These are phyloP conservation scores for Scenedesmus sp. DNA, from an alignment of 163 green algal genomes.

Conservation along the genomic window DNA sequence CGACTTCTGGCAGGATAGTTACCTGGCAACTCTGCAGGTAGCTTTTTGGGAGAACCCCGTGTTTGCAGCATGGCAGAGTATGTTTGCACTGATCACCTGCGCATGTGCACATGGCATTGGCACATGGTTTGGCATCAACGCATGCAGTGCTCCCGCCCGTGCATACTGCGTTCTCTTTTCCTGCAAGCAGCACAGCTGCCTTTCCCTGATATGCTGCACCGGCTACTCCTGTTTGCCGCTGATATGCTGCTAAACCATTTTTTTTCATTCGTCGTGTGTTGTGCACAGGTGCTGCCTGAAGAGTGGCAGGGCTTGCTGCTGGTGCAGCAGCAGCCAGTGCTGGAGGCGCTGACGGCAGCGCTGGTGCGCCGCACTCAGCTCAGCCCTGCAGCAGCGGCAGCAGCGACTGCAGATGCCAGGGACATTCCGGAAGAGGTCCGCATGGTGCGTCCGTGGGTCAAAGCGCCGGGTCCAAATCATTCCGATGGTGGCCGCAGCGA, in stretches of 20 bases:
- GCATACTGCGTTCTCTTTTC: too few species aligned
- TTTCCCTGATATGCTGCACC: too few species aligned
- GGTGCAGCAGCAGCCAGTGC: slow-evolving; percentile 55
- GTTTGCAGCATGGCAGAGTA: too few species aligned
- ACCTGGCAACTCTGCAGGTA: slow-evolving; percentile 57
- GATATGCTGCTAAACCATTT: neutral
- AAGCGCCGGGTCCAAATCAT: too few species aligned
- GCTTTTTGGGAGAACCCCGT: neutral
- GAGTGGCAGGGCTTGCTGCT: slow-evolving; percentile 33
- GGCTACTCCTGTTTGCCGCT: too few species aligned
- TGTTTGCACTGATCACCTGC: too few species aligned
- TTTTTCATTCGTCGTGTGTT: neutral
- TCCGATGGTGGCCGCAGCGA: too few species aligned
- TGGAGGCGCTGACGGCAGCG: slow-evolving; percentile 61
- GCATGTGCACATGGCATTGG: too few species aligned
- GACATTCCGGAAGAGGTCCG: slow-evolving; percentile 72
- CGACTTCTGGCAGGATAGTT: slow-evolving; percentile 67
- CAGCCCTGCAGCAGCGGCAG: slow-evolving; percentile 37
- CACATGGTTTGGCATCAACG: too few species aligned
- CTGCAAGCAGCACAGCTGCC: too few species aligned
- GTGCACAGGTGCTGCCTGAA: neutral
- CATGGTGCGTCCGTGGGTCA: slow-evolving; percentile 56
- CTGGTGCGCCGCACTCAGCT: slow-evolving; percentile 66
- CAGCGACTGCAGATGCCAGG: slow-evolving; percentile 64
- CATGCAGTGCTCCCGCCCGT: too few species aligned